Evolutionary conservation across 768 basidiomycete genomes (phyloP), one percentile per base, ranked within the genome.

Genomic region (Russula earlei): DNA sequence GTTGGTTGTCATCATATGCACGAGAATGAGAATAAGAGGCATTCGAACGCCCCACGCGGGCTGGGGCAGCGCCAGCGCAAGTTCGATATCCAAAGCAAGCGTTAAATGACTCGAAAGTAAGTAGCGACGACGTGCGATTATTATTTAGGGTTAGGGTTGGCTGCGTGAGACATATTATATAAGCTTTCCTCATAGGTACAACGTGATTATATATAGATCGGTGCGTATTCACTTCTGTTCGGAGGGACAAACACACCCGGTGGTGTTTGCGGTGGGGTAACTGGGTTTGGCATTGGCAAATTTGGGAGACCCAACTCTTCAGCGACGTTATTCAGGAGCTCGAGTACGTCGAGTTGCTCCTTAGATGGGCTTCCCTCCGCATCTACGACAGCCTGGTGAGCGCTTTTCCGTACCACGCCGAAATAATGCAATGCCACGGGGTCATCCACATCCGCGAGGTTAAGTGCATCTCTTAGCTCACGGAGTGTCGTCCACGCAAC

Each of bases 11-110:
- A 52, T 52, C 3, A 5, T 41, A 41, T 22, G 41, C 7, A 24
- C 12, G 31, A 48, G 24, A 41, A 34, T 3, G 27, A 33, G 9
- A 12, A 31, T 38, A 33, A 19, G 38, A n/a, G 15, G 43, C 41
- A 41, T 22, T 46, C 50, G 38, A 47, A 44, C 50, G 47, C 34
- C 52, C 52, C 55, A n/a, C 50, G 44, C 38, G 38, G 50, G 45
- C 24, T 52, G 42, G 49, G 49, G 56, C 37, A 40, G 50, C 45
- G 44, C 56, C 56, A 52, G 50, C 56, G 56, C 43, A 27, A 47
- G 56, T 49, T 31, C 19, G 24, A 55, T 22, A 27, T 54, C 22
- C 36, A 11, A 12, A 7, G 34, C 6, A 12, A 7, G 34, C 6
- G 33, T 11, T 19, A 10, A 43, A 12, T 29, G 50, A n/a, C n/a